Conservation (phyloP, 2,329 filamentous ascomycete genomes). For the Didymella sp. region DNA sequence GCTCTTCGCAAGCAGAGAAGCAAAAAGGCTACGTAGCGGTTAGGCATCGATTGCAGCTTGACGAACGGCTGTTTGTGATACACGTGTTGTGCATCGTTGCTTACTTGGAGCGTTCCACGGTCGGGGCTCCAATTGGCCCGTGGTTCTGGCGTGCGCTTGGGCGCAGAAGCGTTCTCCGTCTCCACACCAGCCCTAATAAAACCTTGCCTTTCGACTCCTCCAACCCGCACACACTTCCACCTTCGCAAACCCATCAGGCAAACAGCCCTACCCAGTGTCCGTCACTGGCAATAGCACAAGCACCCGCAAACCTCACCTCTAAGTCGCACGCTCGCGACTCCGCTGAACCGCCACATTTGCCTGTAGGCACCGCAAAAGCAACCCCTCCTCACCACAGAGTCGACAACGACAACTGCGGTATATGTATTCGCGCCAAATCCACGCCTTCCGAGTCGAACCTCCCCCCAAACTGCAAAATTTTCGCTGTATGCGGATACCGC, state of each 20-base stretch:
- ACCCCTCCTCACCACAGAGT: slow-evolving; percentile 39
- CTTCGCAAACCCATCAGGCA: slow-evolving; percentile 31
- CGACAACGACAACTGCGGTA: slow-evolving; percentile 65
- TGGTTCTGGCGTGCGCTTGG: slow-evolving; percentile 5
- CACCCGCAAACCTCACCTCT: slow-evolving; percentile 23
- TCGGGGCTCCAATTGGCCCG: slow-evolving; percentile 11
- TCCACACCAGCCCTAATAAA: slow-evolving; percentile 22
- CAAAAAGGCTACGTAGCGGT: neutral
- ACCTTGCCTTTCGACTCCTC: slow-evolving; percentile 15
- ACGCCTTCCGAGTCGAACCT: slow-evolving; percentile 92
- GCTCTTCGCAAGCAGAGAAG: neutral
- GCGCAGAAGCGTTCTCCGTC: slow-evolving; percentile 11
- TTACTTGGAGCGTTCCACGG: slow-evolving; percentile 9
- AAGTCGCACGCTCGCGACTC: slow-evolving; percentile 40
- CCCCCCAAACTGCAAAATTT: slow-evolving; percentile 96
- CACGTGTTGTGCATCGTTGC: slow-evolving; percentile 17
- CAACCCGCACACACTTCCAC: slow-evolving; percentile 28
- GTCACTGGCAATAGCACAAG: slow-evolving; percentile 30
- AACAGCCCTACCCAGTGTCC: slow-evolving; percentile 28
- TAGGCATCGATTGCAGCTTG: neutral
- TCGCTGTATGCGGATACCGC: slow-evolving; percentile 93
- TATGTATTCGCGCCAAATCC: slow-evolving; percentile 99
- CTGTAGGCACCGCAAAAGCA: slow-evolving; percentile 38
- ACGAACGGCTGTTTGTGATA: slow-evolving; percentile 16
- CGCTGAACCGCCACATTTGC: slow-evolving; percentile 46